Evolutionary conservation across 2,329 filamentous ascomycete species (phyloP).

Genomic region (Sclerotinia borealis): DNA sequence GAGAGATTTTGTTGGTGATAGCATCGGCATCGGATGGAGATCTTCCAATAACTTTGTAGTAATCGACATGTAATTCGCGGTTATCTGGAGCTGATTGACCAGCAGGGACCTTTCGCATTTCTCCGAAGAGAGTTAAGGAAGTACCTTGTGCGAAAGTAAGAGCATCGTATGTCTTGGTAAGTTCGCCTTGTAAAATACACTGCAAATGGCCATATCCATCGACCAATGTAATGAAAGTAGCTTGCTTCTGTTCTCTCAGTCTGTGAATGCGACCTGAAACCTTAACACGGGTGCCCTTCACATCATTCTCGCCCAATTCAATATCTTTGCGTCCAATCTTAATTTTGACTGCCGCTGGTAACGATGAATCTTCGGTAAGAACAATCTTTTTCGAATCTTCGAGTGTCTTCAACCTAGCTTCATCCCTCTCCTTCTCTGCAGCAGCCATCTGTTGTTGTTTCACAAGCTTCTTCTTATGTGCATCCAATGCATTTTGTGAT

Average conservation of each 20-base stretch:
- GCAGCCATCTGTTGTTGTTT: constrained; percentile 70
- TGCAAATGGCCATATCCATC: constrained; percentile 84
- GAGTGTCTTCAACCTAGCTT: constrained; percentile 60
- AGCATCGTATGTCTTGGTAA: constrained; percentile 71
- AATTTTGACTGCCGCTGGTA: constrained; percentile 71
- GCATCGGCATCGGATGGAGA: constrained; percentile 68
- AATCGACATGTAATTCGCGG: constrained; percentile 68
- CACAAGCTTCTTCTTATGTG: constrained; percentile 76
- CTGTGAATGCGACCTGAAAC: constrained; percentile 81
- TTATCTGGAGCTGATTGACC: constrained; percentile 63
- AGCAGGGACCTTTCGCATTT: constrained; percentile 60
- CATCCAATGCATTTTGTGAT: constrained; percentile 66
- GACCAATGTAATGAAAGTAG: constrained; percentile 78
- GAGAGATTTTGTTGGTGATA: constrained; percentile 65
- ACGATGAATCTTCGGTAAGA: constrained; percentile 60
- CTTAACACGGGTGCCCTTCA: constrained; percentile 66
- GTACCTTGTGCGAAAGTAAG: constrained; percentile 66
- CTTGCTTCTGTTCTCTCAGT: constrained; percentile 73
- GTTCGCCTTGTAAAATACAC: constrained; percentile 70
- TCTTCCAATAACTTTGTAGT: constrained; percentile 61
- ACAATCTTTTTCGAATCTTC: constrained; percentile 79
- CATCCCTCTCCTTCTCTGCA: constrained; percentile 65
- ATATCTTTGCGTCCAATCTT: constrained; percentile 67
- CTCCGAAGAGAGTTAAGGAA: constrained; percentile 61
- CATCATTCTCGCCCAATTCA: constrained; percentile 49